A percentile compares a stretch with the other conserved stretches of the same genome.
These are phyloP conservation scores for Fusarium papillatum DNA, from an alignment of 2,329 filamentous ascomycete species.

Conservation along the genomic window DNA sequence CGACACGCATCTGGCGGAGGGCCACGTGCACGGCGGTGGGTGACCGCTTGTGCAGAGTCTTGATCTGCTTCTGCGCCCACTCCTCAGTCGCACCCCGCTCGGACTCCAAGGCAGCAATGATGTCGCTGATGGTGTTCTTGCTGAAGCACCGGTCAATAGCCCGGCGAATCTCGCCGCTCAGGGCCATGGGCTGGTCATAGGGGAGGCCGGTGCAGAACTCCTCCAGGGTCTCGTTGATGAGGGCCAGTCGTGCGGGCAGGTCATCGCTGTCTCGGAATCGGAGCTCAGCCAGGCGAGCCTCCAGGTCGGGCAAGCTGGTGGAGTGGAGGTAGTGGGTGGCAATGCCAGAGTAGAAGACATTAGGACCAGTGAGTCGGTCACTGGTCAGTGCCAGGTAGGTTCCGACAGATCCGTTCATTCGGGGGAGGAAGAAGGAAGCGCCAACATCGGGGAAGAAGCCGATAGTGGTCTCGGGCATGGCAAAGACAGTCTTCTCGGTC, in stretches of 20 bases:
- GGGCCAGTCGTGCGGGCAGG: slow-evolving; percentile 72
- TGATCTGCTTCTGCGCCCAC: slow-evolving; percentile 86
- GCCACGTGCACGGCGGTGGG: slow-evolving; percentile 91
- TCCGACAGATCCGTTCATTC: slow-evolving; percentile 87
- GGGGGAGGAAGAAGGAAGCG: slow-evolving; percentile 94
- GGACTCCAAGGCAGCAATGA: slow-evolving; percentile 76
- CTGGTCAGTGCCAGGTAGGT: slow-evolving; percentile 96
- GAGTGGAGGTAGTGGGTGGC: slow-evolving; percentile 98
- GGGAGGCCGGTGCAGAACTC: slow-evolving; percentile 93
- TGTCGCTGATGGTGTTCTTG: slow-evolving; percentile 75
- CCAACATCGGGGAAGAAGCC: slow-evolving; percentile 99
- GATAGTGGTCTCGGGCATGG: slow-evolving; percentile 99
- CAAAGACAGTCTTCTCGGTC: slow-evolving; percentile 94
- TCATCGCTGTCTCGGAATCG: slow-evolving; percentile 84
- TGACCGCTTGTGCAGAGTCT: slow-evolving; percentile 82
- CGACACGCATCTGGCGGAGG: slow-evolving; percentile 84
- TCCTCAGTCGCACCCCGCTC: slow-evolving; percentile 65
- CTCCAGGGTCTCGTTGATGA: slow-evolving; percentile 90
- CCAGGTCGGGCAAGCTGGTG: slow-evolving; percentile 83
- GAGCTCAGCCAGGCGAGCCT: slow-evolving; percentile 89
- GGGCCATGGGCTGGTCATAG: slow-evolving; percentile 74
- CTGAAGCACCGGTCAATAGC: slow-evolving; percentile 90
- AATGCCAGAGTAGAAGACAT: slow-evolving; percentile 91
- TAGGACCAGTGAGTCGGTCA: slow-evolving; percentile 83
- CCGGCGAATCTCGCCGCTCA: slow-evolving; percentile 79